Evolutionary conservation across 2,329 filamentous ascomycete species (phyloP).

Genomic region (Nothopassalora personata): DNA sequence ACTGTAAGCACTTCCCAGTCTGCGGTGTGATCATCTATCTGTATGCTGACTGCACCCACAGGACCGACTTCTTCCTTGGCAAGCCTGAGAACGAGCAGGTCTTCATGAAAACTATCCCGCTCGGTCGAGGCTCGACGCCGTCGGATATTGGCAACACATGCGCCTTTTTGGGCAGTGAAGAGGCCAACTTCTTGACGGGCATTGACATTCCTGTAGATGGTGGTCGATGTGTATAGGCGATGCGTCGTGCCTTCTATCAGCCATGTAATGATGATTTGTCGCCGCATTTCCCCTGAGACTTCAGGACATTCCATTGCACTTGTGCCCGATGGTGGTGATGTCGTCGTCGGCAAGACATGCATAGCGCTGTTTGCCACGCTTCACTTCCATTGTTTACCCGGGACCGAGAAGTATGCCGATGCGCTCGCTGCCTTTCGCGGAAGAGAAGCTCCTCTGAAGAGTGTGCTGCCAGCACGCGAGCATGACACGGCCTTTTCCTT

Average conservation of each 20-base stretch:
- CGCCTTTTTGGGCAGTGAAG: slow-evolving; percentile 65
- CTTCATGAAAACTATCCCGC: slow-evolving; percentile 51
- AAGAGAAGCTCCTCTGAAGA: background rate
- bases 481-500: background rate
- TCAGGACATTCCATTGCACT: background rate
- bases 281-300: background rate
- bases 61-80: slow-evolving; percentile 46
- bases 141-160: slow-evolving; percentile 66
- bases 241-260: background rate
- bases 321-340: background rate
- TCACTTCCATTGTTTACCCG: background rate
- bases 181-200: slow-evolving; percentile 66
- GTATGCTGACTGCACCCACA: slow-evolving; percentile 8
- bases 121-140: slow-evolving; percentile 53
- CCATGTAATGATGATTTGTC: too few species aligned
- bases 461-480: background rate
- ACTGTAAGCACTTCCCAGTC: slow-evolving; percentile 25
- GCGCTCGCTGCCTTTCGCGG: background rate
- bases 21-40: slow-evolving; percentile 37
- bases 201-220: slow-evolving; percentile 64
- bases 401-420: background rate
- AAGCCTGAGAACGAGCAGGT: slow-evolving; percentile 56
- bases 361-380: background rate
- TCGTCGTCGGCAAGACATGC: background rate
- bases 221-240: slow-evolving; percentile 40